Evolutionary conservation across 768 basidiomycete genomes (phyloP), one percentile per base, ranked within the genome.

Genomic region (Plicaturopsis crispa): DNA sequence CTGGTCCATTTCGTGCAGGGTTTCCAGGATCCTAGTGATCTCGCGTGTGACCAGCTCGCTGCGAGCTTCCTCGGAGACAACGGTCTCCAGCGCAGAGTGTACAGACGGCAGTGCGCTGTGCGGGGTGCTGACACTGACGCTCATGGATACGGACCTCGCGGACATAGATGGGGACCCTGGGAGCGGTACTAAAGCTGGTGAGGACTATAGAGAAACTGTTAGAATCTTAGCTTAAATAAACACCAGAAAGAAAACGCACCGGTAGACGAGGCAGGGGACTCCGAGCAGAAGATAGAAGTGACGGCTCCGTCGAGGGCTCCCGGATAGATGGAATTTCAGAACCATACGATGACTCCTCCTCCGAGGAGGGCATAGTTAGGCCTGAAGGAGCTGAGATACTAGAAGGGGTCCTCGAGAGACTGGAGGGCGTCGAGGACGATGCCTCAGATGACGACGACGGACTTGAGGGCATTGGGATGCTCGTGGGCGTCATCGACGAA

Each of bases 1-100:
- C 22, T 70, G 63, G 47, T 89, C 78, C 10, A 89, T 50, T 37
- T 85, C 79, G 36, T 84, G 76, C 7, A 80, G 55, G 38, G 68
- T 65, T 26, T 73, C 63, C 35, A 80, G 54, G 13, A 80, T 46
- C 6, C 65, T 28, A 14, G 10, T 14, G 35, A 67, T 76, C 63
- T 56, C 75, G 48, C 74, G 67, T 3, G 75, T 73, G 24, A 67
- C 57, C 4, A 68, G 61, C 21, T 72, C 60, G n/a, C 61, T 56
- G 3, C 65, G 58, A 33, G 65, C 49, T 35, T 65, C n/a, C 49
- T 35, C 51, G 16, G 64, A 68, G 13, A 53, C 50, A 28, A 67
- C 59, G 4, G 77, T 76, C 28, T 66, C 60, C 19, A 77, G 42
- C 24, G 53, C 55, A 6, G 68, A 63, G 26, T 55, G 64, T 14